Conservation (phyloP, 306 rosid species). For the Vigna mungo region DNA sequence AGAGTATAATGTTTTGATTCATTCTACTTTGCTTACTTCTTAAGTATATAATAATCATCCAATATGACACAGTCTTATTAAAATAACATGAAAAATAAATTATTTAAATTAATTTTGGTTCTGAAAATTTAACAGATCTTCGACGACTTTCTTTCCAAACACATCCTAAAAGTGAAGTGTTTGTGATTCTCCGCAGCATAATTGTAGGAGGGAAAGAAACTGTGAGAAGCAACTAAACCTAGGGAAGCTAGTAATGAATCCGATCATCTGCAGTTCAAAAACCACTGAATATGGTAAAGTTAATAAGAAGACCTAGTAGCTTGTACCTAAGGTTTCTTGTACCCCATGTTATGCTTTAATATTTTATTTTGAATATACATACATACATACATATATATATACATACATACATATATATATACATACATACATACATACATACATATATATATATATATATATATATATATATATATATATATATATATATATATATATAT, state of each 20-base stretch:
- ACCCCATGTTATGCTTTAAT: background rate
- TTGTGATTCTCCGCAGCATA: constrained; percentile 11
- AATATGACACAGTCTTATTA: background rate
- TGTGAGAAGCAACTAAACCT: background rate
- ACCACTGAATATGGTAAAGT: constrained; percentile 14
- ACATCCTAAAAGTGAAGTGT: background rate
- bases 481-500: too few species aligned
- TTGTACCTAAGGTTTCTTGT: background rate
- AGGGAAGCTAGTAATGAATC: constrained; percentile 15
- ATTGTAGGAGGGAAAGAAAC: background rate
- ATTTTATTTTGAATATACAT: background rate
- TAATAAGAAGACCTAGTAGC: constrained; percentile 6
- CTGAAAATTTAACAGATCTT: constrained; percentile 1
- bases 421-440: too few species aligned
- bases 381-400: too few species aligned
- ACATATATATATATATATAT: too few species aligned
- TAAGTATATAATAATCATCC: background rate
- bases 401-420: too few species aligned
- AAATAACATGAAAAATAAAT: background rate
- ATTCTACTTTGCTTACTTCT: background rate
- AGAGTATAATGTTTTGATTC: background rate
- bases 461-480: too few species aligned
- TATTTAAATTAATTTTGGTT: background rate
- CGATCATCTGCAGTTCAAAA: constrained; percentile 24
- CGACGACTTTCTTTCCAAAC: constrained; percentile 2